phyloP scores from a whole-genome alignment of 1,284 basidiomycete genomes.

The Ceratorhiza oryzae-sativae region DNA sequence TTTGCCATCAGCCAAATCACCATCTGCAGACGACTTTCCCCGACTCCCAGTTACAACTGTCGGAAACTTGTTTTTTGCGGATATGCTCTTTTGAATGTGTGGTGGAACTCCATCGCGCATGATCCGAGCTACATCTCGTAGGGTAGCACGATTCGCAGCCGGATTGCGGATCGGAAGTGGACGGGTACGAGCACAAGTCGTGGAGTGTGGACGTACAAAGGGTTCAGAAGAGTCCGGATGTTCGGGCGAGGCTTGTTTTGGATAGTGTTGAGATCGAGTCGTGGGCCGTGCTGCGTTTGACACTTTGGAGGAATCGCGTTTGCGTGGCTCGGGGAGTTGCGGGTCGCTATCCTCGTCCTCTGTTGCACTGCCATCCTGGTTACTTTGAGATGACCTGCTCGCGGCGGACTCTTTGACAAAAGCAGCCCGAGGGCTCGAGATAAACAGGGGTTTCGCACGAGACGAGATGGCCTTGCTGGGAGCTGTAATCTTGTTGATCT shows the following conservation, averaged over 20 bases:
- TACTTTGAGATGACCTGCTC: not conserved
- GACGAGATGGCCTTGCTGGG: not conserved
- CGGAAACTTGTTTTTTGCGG: not conserved
- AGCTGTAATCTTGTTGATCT: not conserved
- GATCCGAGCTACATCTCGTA: not conserved
- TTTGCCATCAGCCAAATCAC: not conserved
- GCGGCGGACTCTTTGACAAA: not conserved
- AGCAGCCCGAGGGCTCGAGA: not conserved
- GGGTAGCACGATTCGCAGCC: not conserved
- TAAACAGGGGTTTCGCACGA: not conserved
- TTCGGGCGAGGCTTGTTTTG: not conserved
- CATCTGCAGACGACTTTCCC: not conserved
- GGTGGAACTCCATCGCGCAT: not conserved
- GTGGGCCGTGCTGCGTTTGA: not conserved
- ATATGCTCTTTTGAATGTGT: not conserved
- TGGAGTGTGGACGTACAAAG: conserved; percentile 20
- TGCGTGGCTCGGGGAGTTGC: conserved; percentile 6
- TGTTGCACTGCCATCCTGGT: not conserved
- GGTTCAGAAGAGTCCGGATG: not conserved
- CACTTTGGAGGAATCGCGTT: not conserved
- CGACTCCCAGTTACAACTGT: not conserved
- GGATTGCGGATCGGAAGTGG: not conserved
- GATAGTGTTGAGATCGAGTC: not conserved
- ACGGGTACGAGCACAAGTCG: conserved; percentile 18
- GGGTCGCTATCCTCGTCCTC: conserved; percentile 18